Percentiles rank a stretch among this genome's conserved stretches.
These are phyloP conservation scores for Setaria italica DNA, from an alignment of 202 grass and related monocot species.

Conservation along the genomic window DNA sequence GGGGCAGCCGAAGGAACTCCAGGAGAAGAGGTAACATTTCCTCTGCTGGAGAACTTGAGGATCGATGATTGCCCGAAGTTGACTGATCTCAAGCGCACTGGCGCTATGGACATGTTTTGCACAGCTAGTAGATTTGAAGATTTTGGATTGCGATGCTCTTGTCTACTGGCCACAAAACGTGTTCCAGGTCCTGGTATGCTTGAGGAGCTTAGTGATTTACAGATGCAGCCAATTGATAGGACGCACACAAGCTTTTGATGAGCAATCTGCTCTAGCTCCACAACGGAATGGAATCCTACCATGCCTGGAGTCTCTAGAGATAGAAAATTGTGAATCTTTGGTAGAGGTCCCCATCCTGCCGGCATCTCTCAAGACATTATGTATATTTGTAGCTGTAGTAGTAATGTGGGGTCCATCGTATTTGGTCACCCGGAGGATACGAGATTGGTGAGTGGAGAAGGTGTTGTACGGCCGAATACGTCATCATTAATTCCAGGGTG, in stretches of 20 bases:
- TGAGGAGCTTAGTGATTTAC: fast-evolving
- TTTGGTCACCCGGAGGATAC: background rate
- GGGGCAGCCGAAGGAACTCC: background rate
- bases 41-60: background rate
- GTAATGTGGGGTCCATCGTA: no score
- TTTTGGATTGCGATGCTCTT: fast-evolving
- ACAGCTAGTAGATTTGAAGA: fast-evolving
- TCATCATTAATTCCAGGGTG: background rate
- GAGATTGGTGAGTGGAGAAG: no score
- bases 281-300: background rate
- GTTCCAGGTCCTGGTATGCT: background rate
- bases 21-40: background rate
- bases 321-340: fast-evolving
- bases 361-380: background rate
- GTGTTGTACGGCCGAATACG: no score
- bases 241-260: background rate
- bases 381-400: no score
- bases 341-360: slow-evolving; percentile 1
- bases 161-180: background rate
- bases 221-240: background rate
- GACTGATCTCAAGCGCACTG: background rate
- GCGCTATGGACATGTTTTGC: slow-evolving; percentile 27
- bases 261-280: background rate
- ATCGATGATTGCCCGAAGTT: fast-evolving
- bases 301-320: fast-evolving